Evolutionary conservation across 2,329 filamentous ascomycete genomes (phyloP), one percentile per base, ranked within the genome.

Genomic region (Talaromyces albobiverticillius): DNA sequence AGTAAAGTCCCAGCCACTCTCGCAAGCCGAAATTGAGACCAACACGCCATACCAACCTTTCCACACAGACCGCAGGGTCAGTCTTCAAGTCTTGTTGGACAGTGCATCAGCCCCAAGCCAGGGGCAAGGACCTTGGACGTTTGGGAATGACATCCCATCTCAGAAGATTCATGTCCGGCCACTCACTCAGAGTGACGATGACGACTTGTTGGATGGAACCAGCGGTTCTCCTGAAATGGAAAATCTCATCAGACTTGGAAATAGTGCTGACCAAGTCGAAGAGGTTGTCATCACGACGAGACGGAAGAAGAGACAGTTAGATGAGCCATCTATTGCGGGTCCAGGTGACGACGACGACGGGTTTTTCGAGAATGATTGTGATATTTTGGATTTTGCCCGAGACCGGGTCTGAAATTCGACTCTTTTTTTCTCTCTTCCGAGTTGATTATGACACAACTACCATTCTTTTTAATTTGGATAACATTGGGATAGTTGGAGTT

Each of bases 1-100:
- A 64, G 47, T 63, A 60, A 61, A 76, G 73, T 63, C 73, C 69
- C 64, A 81, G 76, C 68, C 87, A 77, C 71, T 89, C 74, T 68
- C 88, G 75, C 67, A 92, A 83, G 90, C 90, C 5, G 92, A 96
- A 75, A 95, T 96, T 60, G 94, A 99, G 67, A 96, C 93, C 1
- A 96, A 93, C 65, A 89, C 92, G 4, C 90, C 93, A 2, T 97
- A 96, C 64, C 92, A 96, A 64, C 93, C 94, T 1, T 96, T 97
- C 75, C 93, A 97, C 68, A 94, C 92, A 0, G 92, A 97, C 65
- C 83, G 85, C 52, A 84, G 93, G 3, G 89, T 97, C 42, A 83
- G 81, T n/a, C 77, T 96, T 25, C 88, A 85, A 61, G 81, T 90
- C 89, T 87, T 65, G 71, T 66, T 32, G 31, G 55, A 63, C 50